Conservation (phyloP, 257 asterid genomes). For the Jacaranda mimosifolia region DNA sequence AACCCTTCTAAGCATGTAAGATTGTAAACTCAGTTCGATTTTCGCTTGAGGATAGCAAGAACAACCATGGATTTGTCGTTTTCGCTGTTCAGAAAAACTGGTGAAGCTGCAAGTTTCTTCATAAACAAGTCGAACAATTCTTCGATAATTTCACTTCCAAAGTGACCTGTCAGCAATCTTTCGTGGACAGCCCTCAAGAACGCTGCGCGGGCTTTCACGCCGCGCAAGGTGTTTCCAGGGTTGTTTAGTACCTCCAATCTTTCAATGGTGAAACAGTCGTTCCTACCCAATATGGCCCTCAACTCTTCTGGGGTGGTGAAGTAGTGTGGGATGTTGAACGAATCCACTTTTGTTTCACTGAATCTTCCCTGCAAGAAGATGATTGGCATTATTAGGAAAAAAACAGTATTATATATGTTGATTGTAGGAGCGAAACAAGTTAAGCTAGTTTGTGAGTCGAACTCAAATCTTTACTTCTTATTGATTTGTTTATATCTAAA, state of each 20-base stretch:
- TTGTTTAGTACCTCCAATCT: conserved; percentile 36
- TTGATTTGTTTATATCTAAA: too few relatives aligned
- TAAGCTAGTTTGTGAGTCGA: too few relatives aligned
- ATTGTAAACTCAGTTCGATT: too few relatives aligned
- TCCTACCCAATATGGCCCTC: conserved; percentile 11
- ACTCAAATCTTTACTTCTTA: too few relatives aligned
- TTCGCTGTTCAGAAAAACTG: conserved; percentile 4
- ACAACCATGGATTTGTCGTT: conserved; percentile 11
- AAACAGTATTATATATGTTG: too few relatives aligned
- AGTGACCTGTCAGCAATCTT: conserved; percentile 30
- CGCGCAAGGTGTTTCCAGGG: conserved; percentile 3
- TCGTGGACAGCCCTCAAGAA: conserved; percentile 29
- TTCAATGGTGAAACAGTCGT: conserved; percentile 20
- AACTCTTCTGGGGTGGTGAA: conserved; percentile 28
- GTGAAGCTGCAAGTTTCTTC: conserved; percentile 29
- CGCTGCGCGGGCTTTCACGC: neutral
- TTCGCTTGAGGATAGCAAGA: conserved; percentile 11
- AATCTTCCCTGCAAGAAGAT: conserved; percentile 39
- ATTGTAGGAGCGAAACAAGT: neutral
- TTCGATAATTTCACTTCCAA: conserved; percentile 34
- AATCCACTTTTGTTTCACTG: neutral
- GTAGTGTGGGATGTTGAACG: conserved; percentile 6
- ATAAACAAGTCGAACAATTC: conserved; percentile 28
- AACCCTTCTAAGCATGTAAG: too few relatives aligned
- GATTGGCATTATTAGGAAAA: too few relatives aligned